Base-by-base conservation (phyloP, 2,329 filamentous ascomycete genomes). In the Colletotrichum sansevieriae region DNA sequence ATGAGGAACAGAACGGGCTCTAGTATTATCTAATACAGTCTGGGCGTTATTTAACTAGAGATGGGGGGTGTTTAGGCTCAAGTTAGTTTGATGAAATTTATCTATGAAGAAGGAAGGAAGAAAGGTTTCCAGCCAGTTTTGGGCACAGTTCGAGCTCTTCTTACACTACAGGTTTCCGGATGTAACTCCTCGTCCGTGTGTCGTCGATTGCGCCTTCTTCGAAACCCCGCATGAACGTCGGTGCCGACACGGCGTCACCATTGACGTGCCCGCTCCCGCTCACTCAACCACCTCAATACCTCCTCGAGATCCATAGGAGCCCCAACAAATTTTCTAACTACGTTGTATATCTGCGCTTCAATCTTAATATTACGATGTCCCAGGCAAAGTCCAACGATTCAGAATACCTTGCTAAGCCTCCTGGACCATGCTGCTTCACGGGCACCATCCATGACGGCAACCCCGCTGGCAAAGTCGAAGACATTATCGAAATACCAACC, bases 381-480 rank as follows among this genome's bases (percentile, higher is more conserved):
- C 54, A 68, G 2, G 37, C 41, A 2, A 49, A 64, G 15, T 18
- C 62, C 13, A 41, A 15, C 11, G 44, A 65, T 49, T 47, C 33
- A 25, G 55, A 65, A 18, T 76, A 75, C 49, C 70, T 78, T n/a
- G 76, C 76, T 11, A 78, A 80, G 55, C 78, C 77, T 1, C 75
- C 75, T 15, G 78, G 78, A 11, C 73, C 74, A 13, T 83, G 80
- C 68, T 84, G 82, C 71, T 74, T 80, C 13, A 74, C 77, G 59
- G 82, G 81, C 37, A 75, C 74, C 2, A 71, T 82, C 22, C 82
- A 84, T 70, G 65, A 74, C 20, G 82, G 82, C 8, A 75, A 76
- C 33, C 73, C 80, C 9, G 71, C 76, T 56, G 82, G 83, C 3
- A 72, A 62, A 4, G 74, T 76, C 20, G 75, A 76, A 25, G 76